Evolutionary conservation across 2,329 filamentous ascomycete species (phyloP), one percentile per base, ranked within the genome.

Genomic region (Pseudogymnoascus sp.): DNA sequence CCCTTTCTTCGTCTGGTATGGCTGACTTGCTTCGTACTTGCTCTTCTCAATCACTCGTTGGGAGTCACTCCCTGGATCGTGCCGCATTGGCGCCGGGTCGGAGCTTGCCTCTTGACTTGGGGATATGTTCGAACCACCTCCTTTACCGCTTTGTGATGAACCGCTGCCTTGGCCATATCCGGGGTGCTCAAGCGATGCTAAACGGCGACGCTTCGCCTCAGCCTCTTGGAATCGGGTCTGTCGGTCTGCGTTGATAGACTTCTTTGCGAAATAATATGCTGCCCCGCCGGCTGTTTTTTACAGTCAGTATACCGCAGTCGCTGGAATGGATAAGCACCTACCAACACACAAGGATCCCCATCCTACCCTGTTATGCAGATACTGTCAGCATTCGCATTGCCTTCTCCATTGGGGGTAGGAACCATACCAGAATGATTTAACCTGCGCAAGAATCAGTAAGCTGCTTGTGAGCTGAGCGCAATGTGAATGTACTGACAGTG

Each of bases 191-290:
- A 86, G 76, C n/a, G 80, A 79, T 25, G 81, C 78, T 70, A 81
- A 78, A 65, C 82, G 83, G 78, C 83, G 88, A 23, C 68, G 65
- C 78, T 89, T 87, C 70, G 85, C 78, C 63, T 83, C 82, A 65
- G 81, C 83, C 66, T 89, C 86, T 71, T 89, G 84, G 69, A 89
- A 85, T 72, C 90, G 86, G 66, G 85, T 80, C 66, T 85, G 82
- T 68, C 93, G 90, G 77, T 97, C 92, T 70, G 90, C 90, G 75
- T 97, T 96, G 83, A 99, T 96, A 76, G 88, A 88, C 74, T 86
- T 84, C 83, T 99, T 99, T 68, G 95, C 95, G 75, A 97, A 96
- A 80, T 90, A 92, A 82, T 98, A 99, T 72, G 93, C 92, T 68
- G 89, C 90, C 69, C 86, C 95, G 73, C 93, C 95, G 69, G 93